Percentiles rank a stretch among this genome's conserved stretches.
Evolutionary conservation across 768 basidiomycete genomes (phyloP).

Genomic region (Leccinum sublutescens): DNA sequence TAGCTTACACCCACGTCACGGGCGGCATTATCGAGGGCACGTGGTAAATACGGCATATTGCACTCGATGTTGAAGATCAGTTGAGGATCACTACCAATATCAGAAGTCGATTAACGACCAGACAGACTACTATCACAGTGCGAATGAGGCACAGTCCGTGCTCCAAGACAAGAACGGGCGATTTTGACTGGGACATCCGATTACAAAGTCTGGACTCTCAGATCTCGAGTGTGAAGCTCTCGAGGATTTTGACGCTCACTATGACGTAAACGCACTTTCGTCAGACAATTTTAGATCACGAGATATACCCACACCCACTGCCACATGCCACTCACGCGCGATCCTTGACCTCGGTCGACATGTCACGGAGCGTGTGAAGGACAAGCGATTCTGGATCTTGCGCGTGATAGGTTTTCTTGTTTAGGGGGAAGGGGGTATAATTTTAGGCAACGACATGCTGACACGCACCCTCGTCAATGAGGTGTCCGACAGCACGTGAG

Average conservation of each 20-base stretch:
- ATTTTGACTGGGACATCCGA: not conserved
- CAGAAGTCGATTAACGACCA: constrained; percentile 26
- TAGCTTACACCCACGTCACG: not conserved
- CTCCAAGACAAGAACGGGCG: not conserved
- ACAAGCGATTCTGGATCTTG: not conserved
- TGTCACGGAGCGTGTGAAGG: constrained; percentile 6
- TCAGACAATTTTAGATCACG: constrained; percentile 2
- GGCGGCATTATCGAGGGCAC: constrained; percentile 1
- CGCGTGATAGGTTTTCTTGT: not conserved
- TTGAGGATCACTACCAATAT: constrained; percentile 28
- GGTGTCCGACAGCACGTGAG: constrained; percentile 4
- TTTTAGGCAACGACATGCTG: not conserved
- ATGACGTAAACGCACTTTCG: constrained; percentile 23
- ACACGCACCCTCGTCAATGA: not conserved
- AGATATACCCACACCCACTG: constrained; percentile 6
- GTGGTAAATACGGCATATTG: constrained; percentile 16
- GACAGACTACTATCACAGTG: constrained; percentile 3
- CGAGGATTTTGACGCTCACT: not conserved
- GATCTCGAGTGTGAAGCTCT: not conserved
- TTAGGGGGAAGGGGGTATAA: not conserved
- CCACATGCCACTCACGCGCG: constrained; percentile 6
- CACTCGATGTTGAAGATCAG: constrained; percentile 23
- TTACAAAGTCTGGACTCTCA: constrained; percentile 4
- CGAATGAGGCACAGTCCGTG: constrained; percentile 4
- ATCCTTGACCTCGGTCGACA: not conserved